Evolutionary conservation across 495 filamentous ascomycete genomes (phyloP), one percentile per base, ranked within the genome.

Genomic region (Penicillium bialowiezense): DNA sequence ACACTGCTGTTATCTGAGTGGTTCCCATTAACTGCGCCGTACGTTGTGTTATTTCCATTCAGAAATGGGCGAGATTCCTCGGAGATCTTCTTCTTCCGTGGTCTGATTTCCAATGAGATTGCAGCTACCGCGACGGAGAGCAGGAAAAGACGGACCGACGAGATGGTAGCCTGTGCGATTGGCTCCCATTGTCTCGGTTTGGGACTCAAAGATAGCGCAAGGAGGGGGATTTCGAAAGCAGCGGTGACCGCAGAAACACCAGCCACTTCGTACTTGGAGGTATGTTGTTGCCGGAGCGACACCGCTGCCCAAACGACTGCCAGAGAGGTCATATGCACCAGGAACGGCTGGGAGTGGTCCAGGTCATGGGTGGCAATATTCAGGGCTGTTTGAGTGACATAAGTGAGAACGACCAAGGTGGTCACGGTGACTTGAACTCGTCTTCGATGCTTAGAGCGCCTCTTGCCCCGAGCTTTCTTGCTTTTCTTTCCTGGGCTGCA

Each of bases 301-400:
- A 48, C 26, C 28, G 35, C 45, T 21, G 36, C 14, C 45, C 45
- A 48, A 7, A 33, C 24, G 3, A 31, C 45, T 1, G 35, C 45
- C 14, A 39, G 45, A 32, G 45, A 48, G 45, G 45, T 48, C 45
- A 40, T 48, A 48, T 48, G 45, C 35, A 48, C 35, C 3, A 48
- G 18, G 19, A 48, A 48, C 1, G 45, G 36, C 19, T 48, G 45
- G 9, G 45, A 48, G 14, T 26, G 18, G 23, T 48, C 45, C 7
- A 48, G 15, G n/a, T 48, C 36, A 39, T 48, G 17, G 13, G 36
- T 40, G 36, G 36, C 19, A 19, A 48, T 32, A 15, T 18, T 28
- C 17, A 48, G 17, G 7, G 10, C 26, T 3, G 26, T 48, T 39
- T 48, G 45, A 31, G 24, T 32, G 18, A 48, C 19, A 18, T 48